Percentiles rank a stretch among this genome's conserved stretches.
phyloP scores from a whole-genome alignment of 2,329 filamentous ascomycete species.

The Botrytis hyacinthi region DNA sequence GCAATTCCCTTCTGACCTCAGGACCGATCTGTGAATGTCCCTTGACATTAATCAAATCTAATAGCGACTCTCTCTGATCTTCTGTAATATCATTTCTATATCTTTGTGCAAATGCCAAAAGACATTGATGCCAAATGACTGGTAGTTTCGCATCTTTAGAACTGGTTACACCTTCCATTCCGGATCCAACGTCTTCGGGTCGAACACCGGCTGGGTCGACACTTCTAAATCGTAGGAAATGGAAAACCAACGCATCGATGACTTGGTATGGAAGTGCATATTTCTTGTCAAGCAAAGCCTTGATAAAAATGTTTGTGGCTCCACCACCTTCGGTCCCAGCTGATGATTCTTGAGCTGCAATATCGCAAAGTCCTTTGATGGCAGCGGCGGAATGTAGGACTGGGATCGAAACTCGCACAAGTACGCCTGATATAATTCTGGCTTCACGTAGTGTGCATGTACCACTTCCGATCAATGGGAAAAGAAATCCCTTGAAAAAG shows the following conservation, averaged over 20 bases:
- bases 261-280: constrained; percentile 95
- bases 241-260: constrained; percentile 91
- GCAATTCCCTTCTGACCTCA: constrained; percentile 82
- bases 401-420: constrained; percentile 81
- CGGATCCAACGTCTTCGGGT: constrained; percentile 49
- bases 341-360: constrained; percentile 85
- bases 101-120: constrained; percentile 87
- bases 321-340: constrained; percentile 82
- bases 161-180: constrained; percentile 50
- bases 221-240: constrained; percentile 86
- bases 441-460: constrained; percentile 93
- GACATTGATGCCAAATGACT: constrained; percentile 93
- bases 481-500: constrained; percentile 95
- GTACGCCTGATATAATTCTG: constrained; percentile 82
- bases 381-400: constrained; percentile 91
- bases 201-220: constrained; percentile 58
- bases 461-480: constrained; percentile 79
- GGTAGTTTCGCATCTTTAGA: constrained; percentile 68
- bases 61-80: constrained; percentile 84
- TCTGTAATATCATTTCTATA: constrained; percentile 97
- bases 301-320: constrained; percentile 93
- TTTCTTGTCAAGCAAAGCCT: constrained; percentile 89
- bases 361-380: constrained; percentile 87
- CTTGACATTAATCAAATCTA: constrained; percentile 81
- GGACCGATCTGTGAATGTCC: constrained; percentile 88